These are phyloP conservation scores for Phialemoniopsis sp. DNA, from an alignment of 2,329 filamentous ascomycete genomes.

Conservation along the genomic window DNA sequence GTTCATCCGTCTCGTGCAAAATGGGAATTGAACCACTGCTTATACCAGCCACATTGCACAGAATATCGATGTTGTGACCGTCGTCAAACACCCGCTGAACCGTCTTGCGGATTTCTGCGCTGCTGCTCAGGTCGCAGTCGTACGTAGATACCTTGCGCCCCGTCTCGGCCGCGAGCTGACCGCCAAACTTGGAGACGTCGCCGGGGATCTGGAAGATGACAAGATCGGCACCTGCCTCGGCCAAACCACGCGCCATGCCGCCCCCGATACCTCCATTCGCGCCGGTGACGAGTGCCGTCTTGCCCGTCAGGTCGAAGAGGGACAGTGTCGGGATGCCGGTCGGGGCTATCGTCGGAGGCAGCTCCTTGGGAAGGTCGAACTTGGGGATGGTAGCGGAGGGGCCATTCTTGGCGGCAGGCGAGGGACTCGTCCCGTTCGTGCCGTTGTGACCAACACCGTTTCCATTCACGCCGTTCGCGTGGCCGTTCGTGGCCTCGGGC, in stretches of 20 bases:
- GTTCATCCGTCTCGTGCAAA: slow-evolving; percentile 9
- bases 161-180: slow-evolving; percentile 3
- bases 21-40: slow-evolving; percentile 9
- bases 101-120: slow-evolving; percentile 1
- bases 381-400: too few relatives aligned
- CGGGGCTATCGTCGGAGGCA: too few relatives aligned
- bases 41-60: slow-evolving; percentile 12
- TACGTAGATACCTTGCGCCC: slow-evolving; percentile 3
- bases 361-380: too few relatives aligned
- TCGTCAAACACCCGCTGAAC: slow-evolving; percentile 4
- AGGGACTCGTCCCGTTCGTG: too few relatives aligned
- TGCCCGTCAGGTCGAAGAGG: slow-evolving; percentile 5
- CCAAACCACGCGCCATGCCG: neutral
- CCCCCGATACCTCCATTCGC: slow-evolving; percentile 1
- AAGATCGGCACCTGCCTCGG: slow-evolving; percentile 4
- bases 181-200: slow-evolving; percentile 6
- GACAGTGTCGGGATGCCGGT: slow-evolving; percentile 1
- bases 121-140: slow-evolving; percentile 6
- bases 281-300: slow-evolving; percentile 1
- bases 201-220: slow-evolving; percentile 10
- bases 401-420: too few relatives aligned
- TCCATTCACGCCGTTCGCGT: too few relatives aligned
- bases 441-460: too few relatives aligned
- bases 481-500: too few relatives aligned
- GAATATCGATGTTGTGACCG: slow-evolving; percentile 9